Conservation (phyloP, 257 asterid species). For the Nicotiana attenuata region DNA sequence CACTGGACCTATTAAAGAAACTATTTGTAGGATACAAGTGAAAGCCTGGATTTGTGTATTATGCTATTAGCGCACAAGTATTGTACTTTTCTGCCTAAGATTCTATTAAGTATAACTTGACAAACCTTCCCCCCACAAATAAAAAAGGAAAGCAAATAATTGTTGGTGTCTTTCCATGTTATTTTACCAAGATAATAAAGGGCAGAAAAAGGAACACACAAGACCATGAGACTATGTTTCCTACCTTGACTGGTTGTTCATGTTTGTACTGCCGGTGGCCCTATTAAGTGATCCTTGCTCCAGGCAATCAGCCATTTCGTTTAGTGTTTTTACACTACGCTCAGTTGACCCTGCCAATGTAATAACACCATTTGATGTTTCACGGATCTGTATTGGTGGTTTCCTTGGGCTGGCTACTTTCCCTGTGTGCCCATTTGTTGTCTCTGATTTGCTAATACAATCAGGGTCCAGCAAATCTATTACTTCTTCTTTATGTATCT, state of each 20-base stretch:
- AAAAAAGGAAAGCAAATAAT: too few species aligned
- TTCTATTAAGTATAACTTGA: too few species aligned
- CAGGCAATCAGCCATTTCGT: slow-evolving; percentile 93
- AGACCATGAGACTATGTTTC: not conserved
- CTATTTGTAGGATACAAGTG: not conserved
- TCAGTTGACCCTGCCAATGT: slow-evolving; percentile 96
- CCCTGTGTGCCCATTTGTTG: slow-evolving; percentile 62
- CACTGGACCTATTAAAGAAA: too few species aligned
- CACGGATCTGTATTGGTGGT: slow-evolving; percentile 92
- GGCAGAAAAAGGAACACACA: not conserved
- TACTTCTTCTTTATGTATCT: slow-evolving; percentile 99
- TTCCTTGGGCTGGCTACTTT: slow-evolving; percentile 70
- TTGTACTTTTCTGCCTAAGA: too few species aligned
- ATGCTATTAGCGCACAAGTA: too few species aligned
- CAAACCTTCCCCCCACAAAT: too few species aligned
- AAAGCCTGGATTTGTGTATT: not conserved
- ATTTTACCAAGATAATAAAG: not conserved
- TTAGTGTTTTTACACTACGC: slow-evolving; percentile 66
- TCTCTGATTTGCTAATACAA: slow-evolving; percentile 50
- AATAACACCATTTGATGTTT: slow-evolving; percentile 89
- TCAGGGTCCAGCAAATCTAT: slow-evolving; percentile 74
- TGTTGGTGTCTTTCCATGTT: not conserved
- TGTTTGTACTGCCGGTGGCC: slow-evolving; percentile 98
- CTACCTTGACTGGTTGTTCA: slow-evolving; percentile 95
- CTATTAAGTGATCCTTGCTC: slow-evolving; percentile 92